Evolutionary conservation across 148 eudicot genomes (phyloP).

Genomic region (Pouteria glomerata): DNA sequence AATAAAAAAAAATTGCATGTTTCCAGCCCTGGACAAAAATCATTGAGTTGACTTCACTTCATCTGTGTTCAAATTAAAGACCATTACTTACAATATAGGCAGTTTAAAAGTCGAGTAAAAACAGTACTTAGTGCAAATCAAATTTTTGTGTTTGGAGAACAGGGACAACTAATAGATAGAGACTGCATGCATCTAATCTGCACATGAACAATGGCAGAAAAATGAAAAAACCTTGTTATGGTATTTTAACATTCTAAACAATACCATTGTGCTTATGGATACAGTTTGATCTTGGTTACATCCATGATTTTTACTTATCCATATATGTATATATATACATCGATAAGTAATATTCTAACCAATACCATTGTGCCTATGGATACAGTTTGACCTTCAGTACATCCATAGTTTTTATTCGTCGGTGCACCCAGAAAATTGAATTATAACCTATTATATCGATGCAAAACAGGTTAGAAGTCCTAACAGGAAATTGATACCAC

Average conservation of each 20-base stretch:
- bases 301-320: too few species aligned
- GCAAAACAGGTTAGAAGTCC: not conserved
- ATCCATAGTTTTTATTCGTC: not conserved
- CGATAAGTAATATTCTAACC: slow-evolving; percentile 3
- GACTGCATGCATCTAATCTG: slow-evolving; percentile 5
- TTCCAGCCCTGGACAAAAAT: too few species aligned
- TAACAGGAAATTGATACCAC: not conserved
- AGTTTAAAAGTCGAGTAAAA: not conserved
- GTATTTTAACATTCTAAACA: too few species aligned
- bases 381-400: not conserved
- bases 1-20: too few species aligned
- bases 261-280: too few species aligned
- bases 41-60: not conserved
- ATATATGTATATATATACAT: too few species aligned
- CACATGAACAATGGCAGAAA: not conserved
- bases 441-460: not conserved
- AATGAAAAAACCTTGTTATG: not conserved
- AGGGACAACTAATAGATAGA: not conserved
- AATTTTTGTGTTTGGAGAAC: not conserved
- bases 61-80: not conserved
- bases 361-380: not conserved
- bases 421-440: not conserved
- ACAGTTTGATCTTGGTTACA: slow-evolving; percentile 1
- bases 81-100: not conserved
- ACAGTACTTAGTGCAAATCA: not conserved